phyloP scores from a whole-genome alignment of 441 rosid species.

The Brassica balearica region DNA sequence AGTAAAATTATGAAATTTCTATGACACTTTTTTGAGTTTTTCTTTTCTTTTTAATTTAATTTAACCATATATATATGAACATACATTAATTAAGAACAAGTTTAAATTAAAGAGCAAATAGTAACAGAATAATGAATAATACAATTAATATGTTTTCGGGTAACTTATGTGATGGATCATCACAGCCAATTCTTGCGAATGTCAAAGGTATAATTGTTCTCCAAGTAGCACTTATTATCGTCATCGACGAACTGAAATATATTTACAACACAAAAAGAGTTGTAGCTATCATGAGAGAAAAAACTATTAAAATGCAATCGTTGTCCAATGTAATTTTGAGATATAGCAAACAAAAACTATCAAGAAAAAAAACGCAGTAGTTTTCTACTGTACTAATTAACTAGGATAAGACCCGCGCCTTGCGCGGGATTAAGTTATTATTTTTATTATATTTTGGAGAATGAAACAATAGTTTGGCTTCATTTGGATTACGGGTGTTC shows the following conservation, averaged over 20 bases:
- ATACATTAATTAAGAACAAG: not conserved
- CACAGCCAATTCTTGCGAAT: slow-evolving; percentile 80
- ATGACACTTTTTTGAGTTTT: too few species aligned
- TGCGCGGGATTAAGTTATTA: too few species aligned
- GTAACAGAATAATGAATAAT: not conserved
- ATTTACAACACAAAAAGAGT: not conserved
- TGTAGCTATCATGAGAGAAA: not conserved
- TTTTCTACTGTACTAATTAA: not conserved
- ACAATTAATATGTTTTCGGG: not conserved
- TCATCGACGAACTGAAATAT: slow-evolving; percentile 80
- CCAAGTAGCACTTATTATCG: slow-evolving; percentile 87
- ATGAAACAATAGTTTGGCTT: too few species aligned
- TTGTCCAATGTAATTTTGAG: not conserved
- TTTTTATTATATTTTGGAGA: too few species aligned
- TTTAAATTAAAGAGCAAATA: not conserved
- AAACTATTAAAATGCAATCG: not conserved
- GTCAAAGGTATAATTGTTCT: slow-evolving; percentile 91
- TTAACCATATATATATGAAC: not conserved
- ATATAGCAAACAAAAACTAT: not conserved
- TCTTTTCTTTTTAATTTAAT: too few species aligned
- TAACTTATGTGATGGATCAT: slow-evolving; percentile 25
- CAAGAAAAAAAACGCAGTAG: not conserved
- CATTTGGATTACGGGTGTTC: too few species aligned
- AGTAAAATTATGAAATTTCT: not conserved
- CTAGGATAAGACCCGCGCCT: too few species aligned